phyloP scores from a whole-genome alignment of 1,284 basidiomycete species.

The Fomitopsis pinicola region DNA sequence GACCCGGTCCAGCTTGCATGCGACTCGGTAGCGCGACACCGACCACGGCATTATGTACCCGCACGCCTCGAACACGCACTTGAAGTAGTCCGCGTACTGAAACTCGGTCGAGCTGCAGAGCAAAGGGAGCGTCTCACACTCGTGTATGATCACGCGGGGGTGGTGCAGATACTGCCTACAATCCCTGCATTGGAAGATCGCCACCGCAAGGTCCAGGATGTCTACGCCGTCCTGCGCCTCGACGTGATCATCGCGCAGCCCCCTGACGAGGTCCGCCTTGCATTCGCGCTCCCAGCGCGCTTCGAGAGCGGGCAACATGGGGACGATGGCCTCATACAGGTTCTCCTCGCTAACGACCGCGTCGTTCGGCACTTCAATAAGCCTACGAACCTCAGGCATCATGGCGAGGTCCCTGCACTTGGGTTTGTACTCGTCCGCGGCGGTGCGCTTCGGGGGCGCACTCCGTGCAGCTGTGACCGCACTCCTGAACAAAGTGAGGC shows the following conservation, averaged over 20 bases:
- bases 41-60: neutral
- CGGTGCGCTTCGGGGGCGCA: neutral
- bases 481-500: neutral
- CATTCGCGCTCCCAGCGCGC: neutral
- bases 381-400: conserved; percentile 1
- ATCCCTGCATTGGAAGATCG: neutral
- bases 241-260: too few species aligned
- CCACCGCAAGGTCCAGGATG: neutral
- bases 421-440: conserved; percentile 1
- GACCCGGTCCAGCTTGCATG: too few species aligned
- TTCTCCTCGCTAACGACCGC: neutral
- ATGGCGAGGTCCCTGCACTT: neutral
- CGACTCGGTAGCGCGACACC: neutral
- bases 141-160: neutral
- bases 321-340: neutral
- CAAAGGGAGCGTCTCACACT: neutral
- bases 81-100: neutral
- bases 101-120: too few species aligned
- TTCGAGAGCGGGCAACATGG: neutral
- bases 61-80: neutral
- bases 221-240: neutral
- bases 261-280: neutral
- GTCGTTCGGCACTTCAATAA: neutral
- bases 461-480: neutral
- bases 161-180: neutral